Conservation (phyloP, 306 rosid genomes). For the Cicer arietinum region DNA sequence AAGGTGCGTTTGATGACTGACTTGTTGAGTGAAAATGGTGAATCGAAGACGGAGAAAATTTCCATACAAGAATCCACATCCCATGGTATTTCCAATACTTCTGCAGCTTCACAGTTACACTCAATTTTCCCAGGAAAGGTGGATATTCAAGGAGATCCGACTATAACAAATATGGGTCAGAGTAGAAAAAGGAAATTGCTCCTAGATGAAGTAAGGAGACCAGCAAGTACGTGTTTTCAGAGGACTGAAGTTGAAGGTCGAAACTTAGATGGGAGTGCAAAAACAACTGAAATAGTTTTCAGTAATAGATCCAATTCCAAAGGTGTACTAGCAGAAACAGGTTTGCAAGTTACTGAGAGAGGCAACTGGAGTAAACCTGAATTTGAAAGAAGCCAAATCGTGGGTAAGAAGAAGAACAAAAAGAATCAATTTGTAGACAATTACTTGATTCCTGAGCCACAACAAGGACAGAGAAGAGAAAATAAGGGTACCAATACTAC, state of each 20-base stretch:
- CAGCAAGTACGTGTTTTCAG: constrained; percentile 46
- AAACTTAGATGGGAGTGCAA: constrained; percentile 49
- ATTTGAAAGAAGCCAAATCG: constrained; percentile 53
- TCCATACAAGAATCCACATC: constrained; percentile 53
- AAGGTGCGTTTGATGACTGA: constrained; percentile 91
- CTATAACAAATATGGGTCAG: constrained; percentile 49
- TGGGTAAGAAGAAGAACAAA: constrained; percentile 67
- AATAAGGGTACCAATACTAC: constrained; percentile 44
- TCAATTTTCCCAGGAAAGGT: constrained; percentile 55
- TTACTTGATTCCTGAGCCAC: constrained; percentile 51
- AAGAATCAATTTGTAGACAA: constrained; percentile 54
- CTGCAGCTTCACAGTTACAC: constrained; percentile 49
- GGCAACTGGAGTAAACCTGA: constrained; percentile 50
- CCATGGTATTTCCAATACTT: constrained; percentile 50
- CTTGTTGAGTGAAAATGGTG: constrained; percentile 67
- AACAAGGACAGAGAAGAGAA: constrained; percentile 51
- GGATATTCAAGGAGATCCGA: constrained; percentile 57
- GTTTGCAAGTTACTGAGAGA: constrained; percentile 52
- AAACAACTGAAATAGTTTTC: constrained; percentile 41
- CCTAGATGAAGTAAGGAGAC: constrained; percentile 56
- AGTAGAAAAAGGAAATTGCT: constrained; percentile 70
- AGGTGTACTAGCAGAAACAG: constrained; percentile 46
- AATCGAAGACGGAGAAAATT: constrained; percentile 51
- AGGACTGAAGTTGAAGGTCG: constrained; percentile 49
- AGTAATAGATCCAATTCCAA: constrained; percentile 53